A percentile compares a stretch with the other conserved stretches of the same genome.
Evolutionary conservation across 148 eudicot species (phyloP).

Genomic region (Rhododendron ovatum): DNA sequence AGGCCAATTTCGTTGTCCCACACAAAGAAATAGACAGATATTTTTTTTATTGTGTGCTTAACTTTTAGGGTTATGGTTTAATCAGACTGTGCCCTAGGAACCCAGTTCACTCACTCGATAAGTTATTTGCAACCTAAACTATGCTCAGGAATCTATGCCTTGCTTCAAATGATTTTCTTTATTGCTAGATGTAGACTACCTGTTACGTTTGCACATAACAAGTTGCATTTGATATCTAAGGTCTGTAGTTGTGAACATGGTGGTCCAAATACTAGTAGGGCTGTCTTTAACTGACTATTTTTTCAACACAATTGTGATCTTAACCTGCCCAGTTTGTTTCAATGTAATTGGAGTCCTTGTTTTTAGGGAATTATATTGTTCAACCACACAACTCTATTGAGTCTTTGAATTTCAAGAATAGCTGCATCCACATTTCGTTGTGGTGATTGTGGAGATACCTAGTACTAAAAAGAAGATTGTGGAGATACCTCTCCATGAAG

Average conservation of each 20-base stretch:
- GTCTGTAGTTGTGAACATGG: neutral
- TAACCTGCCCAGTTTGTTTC: neutral
- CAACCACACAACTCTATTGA: neutral
- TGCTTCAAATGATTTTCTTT: neutral
- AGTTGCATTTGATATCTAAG: neutral
- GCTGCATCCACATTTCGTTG: neutral
- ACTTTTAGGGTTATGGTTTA: neutral
- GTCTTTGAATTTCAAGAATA: slow-evolving; percentile 2
- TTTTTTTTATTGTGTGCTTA: neutral
- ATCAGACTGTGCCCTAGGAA: neutral
- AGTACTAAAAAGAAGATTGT: neutral
- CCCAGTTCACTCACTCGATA: neutral
- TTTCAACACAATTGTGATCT: neutral
- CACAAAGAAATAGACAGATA: neutral
- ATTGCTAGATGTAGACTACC: neutral
- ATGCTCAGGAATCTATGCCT: neutral
- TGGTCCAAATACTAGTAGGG: neutral
- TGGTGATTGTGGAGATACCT: neutral
- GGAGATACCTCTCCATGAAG: neutral
- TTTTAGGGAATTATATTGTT: neutral
- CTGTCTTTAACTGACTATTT: neutral
- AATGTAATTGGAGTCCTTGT: neutral
- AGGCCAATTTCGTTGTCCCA: neutral
- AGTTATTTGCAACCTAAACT: neutral
- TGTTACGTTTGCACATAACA: neutral